Conservation (phyloP, 176 grass and related monocot genomes). For the Dactylis glomerata region DNA sequence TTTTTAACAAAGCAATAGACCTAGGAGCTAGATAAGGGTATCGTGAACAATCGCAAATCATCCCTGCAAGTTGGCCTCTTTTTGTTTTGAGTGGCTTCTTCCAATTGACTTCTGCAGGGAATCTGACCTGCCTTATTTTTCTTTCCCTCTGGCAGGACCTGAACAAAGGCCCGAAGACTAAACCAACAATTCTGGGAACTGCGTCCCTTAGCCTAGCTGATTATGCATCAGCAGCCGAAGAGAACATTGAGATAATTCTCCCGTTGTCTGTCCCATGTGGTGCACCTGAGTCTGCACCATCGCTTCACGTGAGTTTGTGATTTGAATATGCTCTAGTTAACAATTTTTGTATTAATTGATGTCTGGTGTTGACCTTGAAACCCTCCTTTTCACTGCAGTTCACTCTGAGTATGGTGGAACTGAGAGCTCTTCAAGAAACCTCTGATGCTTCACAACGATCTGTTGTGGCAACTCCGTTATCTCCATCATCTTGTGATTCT, state of each 20-base stretch:
- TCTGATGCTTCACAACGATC: slow-evolving; percentile 47
- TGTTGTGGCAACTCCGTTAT: slow-evolving; percentile 37
- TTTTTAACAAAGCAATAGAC: not conserved
- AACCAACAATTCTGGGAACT: slow-evolving; percentile 72
- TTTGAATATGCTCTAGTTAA: slow-evolving; percentile 18
- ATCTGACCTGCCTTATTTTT: slow-evolving; percentile 14
- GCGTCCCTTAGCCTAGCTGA: slow-evolving; percentile 68
- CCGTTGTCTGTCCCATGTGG: slow-evolving; percentile 51
- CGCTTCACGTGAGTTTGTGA: slow-evolving; percentile 68
- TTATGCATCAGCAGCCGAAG: slow-evolving; percentile 49
- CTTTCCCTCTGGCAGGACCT: slow-evolving; percentile 26
- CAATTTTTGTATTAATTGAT: not conserved
- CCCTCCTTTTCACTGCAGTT: slow-evolving; percentile 40
- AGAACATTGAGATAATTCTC: slow-evolving; percentile 68
- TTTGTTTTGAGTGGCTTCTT: not conserved
- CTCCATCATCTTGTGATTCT: slow-evolving; percentile 64
- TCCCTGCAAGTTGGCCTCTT: not conserved
- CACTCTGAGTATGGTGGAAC: slow-evolving; percentile 57
- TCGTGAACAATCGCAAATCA: not conserved
- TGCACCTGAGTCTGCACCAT: slow-evolving; percentile 37
- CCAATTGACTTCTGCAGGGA: not conserved
- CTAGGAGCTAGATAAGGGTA: not conserved
- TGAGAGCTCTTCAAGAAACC: slow-evolving; percentile 39
- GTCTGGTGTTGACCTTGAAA: slow-evolving; percentile 24
- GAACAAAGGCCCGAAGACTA: slow-evolving; percentile 69